A percentile compares a stretch with the other conserved stretches of the same genome.
These are phyloP conservation scores for Perilla frutescens DNA, from an alignment of 257 asterid species.

Conservation along the genomic window DNA sequence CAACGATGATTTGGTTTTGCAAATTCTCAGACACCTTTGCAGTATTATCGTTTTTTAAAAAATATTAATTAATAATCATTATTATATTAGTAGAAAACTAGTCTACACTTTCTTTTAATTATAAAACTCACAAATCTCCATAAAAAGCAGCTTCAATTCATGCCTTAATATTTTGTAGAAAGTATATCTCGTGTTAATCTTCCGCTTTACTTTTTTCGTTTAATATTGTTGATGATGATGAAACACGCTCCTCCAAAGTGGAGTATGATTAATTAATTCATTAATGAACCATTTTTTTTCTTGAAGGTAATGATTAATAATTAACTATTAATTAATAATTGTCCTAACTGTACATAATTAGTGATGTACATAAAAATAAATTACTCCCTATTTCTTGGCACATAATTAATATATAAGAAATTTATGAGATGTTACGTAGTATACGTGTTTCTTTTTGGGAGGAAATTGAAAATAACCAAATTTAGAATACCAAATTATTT, in stretches of 20 bases:
- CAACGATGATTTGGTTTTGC: conserved; percentile 49
- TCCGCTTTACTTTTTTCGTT: background rate
- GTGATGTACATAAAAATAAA: too few relatives aligned
- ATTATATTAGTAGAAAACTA: background rate
- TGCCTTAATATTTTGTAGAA: conserved; percentile 19
- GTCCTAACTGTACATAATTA: too few relatives aligned
- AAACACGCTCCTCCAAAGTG: conserved; percentile 28
- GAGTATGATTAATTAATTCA: background rate
- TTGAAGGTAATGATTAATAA: background rate
- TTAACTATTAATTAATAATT: too few relatives aligned
- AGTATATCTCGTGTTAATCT: conserved; percentile 7
- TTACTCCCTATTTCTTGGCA: too few relatives aligned
- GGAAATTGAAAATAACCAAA: too few relatives aligned
- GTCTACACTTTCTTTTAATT: background rate
- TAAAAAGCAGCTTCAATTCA: conserved; percentile 13
- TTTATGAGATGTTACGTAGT: too few relatives aligned
- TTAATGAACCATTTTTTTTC: background rate
- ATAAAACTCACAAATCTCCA: conserved; percentile 29
- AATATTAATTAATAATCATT: background rate
- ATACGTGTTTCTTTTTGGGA: too few relatives aligned
- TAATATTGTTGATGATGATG: conserved; percentile 15
- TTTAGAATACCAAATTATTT: too few relatives aligned
- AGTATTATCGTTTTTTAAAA: background rate
- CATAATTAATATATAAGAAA: too few relatives aligned
- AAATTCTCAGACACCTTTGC: conserved; percentile 22